Conservation (phyloP, 2,329 filamentous ascomycete species). For the Sporothrix euskadiensis region DNA sequence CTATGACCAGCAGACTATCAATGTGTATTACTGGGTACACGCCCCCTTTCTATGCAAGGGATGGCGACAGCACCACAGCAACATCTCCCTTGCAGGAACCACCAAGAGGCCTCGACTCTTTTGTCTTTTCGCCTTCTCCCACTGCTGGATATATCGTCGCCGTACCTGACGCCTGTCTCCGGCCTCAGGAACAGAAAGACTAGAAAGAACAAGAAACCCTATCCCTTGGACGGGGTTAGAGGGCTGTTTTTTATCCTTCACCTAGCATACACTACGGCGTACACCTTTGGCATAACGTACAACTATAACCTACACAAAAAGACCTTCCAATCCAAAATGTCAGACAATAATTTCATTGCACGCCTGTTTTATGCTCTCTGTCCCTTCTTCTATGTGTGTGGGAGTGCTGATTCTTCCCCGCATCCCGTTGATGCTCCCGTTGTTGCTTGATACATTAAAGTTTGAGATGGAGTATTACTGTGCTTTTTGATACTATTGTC, state of each 20-base stretch:
- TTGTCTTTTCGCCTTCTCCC: not conserved
- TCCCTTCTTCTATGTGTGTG: not conserved
- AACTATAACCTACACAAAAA: not conserved
- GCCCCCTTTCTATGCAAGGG: not conserved
- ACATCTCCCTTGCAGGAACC: constrained; percentile 5
- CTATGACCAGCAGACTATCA: not conserved
- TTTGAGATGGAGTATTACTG: not conserved
- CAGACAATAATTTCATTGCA: constrained; percentile 6
- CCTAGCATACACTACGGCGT: not conserved
- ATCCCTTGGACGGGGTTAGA: not conserved
- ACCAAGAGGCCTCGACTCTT: not conserved
- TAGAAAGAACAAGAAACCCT: not conserved
- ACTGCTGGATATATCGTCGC: not conserved
- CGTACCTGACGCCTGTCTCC: constrained; percentile 8
- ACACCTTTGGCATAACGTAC: not conserved
- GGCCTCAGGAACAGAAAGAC: not conserved
- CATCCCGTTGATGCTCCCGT: not conserved
- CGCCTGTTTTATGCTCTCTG: not conserved
- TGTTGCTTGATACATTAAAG: not conserved
- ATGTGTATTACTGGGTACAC: not conserved
- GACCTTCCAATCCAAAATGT: not conserved
- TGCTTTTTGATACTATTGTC: not conserved
- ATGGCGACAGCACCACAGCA: not conserved
- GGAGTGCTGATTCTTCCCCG: not conserved
- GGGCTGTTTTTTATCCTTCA: not conserved